Evolutionary conservation across 2,329 filamentous ascomycete genomes (phyloP).

Genomic region (Reticulascus tulasneorum): DNA sequence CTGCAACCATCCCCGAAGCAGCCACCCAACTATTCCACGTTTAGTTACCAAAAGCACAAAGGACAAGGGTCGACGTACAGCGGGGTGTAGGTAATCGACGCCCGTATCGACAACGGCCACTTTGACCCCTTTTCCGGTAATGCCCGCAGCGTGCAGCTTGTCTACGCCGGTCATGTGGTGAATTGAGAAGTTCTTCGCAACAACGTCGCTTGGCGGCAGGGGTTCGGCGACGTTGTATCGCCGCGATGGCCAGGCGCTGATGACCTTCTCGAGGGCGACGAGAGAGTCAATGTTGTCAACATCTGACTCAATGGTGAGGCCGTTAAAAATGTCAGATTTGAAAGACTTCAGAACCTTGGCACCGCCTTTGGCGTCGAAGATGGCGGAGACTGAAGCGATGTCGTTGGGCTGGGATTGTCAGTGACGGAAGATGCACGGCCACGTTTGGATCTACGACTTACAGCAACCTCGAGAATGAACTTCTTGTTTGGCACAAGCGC

Average conservation of each 20-base stretch:
- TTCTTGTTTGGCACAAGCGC: too few species aligned
- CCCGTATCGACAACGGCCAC: constrained; percentile 6
- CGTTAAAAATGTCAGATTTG: neutral
- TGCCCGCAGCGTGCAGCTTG: constrained; percentile 2
- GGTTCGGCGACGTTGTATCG: too few species aligned
- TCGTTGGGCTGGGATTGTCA: neutral
- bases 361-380: too few species aligned
- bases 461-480: constrained; percentile 1
- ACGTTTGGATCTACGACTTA: too few species aligned
- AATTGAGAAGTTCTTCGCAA: constrained; percentile 9
- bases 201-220: too few species aligned
- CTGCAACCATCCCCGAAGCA: constrained; percentile 6
- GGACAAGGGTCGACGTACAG: too few species aligned
- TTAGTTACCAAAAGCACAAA: too few species aligned
- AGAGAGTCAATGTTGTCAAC: constrained; percentile 1
- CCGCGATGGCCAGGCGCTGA: too few species aligned
- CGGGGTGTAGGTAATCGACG: too few species aligned
- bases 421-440: neutral
- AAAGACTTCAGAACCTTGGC: constrained; percentile 1
- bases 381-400: too few species aligned
- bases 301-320: constrained; percentile 1
- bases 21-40: constrained; percentile 1
- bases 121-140: constrained; percentile 2
- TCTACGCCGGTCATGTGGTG: constrained; percentile 10
- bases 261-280: neutral